Evolutionary conservation across 495 filamentous ascomycete species (phyloP).

Genomic region (Tuber aestivum): DNA sequence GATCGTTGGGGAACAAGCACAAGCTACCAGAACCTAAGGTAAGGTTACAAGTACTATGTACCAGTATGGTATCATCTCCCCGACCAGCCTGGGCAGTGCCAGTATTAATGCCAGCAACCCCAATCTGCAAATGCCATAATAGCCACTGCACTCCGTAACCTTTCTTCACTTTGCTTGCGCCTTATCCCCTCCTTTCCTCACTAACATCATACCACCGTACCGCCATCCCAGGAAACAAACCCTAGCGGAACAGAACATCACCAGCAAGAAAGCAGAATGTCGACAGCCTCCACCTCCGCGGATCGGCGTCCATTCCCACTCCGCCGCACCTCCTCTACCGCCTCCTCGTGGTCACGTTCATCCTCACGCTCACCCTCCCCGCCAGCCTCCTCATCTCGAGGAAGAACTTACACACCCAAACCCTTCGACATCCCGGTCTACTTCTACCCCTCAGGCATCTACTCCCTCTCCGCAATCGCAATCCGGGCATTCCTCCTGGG

Average conservation of each 20-base stretch:
- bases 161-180: background rate
- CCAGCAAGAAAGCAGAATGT: background rate
- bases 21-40: background rate
- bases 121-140: background rate
- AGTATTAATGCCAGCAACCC: background rate
- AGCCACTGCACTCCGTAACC: background rate
- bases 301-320: constrained; percentile 19
- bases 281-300: constrained; percentile 11
- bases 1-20: background rate
- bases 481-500: constrained; percentile 58
- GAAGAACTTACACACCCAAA: background rate
- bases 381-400: constrained; percentile 1
- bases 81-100: no score
- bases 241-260: background rate
- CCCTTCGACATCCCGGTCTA: constrained; percentile 30
- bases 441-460: constrained; percentile 53
- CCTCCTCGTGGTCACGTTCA: constrained; percentile 24
- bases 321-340: background rate
- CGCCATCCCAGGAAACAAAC: background rate
- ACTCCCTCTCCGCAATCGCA: constrained; percentile 74
- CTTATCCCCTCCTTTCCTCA: background rate
- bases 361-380: constrained; percentile 36
- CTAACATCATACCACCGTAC: background rate
- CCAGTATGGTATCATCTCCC: background rate
- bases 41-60: no score